phyloP scores from a whole-genome alignment of 306 rosid species.

The Pterocarpus santalinus region DNA sequence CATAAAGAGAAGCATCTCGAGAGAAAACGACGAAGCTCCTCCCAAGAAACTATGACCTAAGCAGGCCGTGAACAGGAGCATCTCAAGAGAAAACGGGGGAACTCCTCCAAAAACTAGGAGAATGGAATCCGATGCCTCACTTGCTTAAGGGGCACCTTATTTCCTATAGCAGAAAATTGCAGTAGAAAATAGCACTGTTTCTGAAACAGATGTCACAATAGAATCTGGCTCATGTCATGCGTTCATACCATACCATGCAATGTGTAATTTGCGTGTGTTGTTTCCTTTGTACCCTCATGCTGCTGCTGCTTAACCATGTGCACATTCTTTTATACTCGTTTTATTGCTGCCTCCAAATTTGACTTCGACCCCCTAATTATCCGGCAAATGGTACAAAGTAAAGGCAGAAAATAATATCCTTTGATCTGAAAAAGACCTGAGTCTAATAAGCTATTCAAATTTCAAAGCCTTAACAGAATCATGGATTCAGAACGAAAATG shows the following conservation, averaged over 20 bases:
- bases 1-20: too few relatives aligned
- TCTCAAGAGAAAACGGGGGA: constrained; percentile 4
- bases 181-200: constrained; percentile 1
- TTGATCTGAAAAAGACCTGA: too few relatives aligned
- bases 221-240: constrained; percentile 2
- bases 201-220: not conserved
- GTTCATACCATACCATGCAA: not conserved
- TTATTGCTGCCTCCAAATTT: constrained; percentile 10
- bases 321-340: not conserved
- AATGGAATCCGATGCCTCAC: constrained; percentile 37
- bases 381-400: not conserved
- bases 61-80: not conserved
- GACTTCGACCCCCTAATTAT: not conserved
- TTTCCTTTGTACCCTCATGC: not conserved
- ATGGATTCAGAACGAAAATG: not conserved
- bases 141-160: not conserved
- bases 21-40: too few relatives aligned
- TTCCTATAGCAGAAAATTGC: not conserved
- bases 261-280: constrained; percentile 16
- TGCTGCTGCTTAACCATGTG: not conserved
- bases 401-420: not conserved
- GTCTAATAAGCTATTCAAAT: too few relatives aligned
- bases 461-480: not conserved
- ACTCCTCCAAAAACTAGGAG: not conserved
- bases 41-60: too few relatives aligned